Evolutionary conservation across 306 rosid genomes (phyloP).

Genomic region (Rubus idaeus): DNA sequence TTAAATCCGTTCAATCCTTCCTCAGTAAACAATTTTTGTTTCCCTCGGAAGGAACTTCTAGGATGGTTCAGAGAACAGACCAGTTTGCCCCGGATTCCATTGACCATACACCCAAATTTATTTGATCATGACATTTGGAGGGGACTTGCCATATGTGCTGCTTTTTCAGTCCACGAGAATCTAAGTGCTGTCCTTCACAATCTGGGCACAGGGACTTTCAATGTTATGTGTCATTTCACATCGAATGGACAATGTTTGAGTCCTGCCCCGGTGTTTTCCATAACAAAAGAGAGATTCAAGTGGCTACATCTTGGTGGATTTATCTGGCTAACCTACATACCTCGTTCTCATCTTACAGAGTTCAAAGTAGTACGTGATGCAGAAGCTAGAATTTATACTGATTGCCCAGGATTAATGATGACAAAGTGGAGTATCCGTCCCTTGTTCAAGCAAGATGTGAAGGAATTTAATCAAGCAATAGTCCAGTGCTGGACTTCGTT

Average conservation of each 20-base stretch:
- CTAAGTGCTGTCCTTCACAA: not conserved
- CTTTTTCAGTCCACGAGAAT: not conserved
- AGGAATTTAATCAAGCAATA: conserved; percentile 1
- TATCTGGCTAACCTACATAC: no score
- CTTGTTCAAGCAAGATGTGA: conserved; percentile 11
- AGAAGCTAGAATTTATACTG: no score
- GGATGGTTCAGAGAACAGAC: not conserved
- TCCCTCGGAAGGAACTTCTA: not conserved
- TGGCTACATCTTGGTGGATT: no score
- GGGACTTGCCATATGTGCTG: conserved; percentile 15
- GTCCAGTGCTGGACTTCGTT: conserved; percentile 7
- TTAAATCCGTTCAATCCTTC: not conserved
- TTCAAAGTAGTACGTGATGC: no score
- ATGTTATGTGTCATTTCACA: not conserved
- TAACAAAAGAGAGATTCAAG: no score
- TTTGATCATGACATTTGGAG: not conserved
- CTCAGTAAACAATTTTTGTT: not conserved
- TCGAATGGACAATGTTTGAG: no score
- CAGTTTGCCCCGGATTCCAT: not conserved
- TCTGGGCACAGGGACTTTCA: not conserved
- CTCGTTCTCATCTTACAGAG: no score
- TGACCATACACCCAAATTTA: not conserved
- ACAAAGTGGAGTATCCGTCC: not conserved
- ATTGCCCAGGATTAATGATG: not conserved
- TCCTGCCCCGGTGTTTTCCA: no score